These are phyloP conservation scores for Linum tenue DNA, from an alignment of 345 rosid genomes.

Conservation along the genomic window DNA sequence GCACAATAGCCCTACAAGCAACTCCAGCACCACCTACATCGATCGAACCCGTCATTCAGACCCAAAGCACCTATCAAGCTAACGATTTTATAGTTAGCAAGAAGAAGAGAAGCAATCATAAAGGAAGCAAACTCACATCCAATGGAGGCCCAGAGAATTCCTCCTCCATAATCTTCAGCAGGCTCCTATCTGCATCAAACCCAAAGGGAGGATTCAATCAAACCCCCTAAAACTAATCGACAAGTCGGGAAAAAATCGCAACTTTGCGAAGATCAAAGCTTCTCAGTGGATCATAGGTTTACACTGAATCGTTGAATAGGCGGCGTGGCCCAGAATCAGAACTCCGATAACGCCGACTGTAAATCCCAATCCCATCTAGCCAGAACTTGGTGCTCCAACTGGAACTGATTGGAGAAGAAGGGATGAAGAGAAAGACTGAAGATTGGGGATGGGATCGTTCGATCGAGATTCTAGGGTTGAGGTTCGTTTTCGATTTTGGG, in stretches of 20 bases:
- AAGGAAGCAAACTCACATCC: slow-evolving; percentile 34
- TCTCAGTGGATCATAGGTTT: background rate
- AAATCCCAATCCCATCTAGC: slow-evolving; percentile 53
- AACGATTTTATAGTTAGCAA: background rate
- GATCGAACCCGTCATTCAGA: background rate
- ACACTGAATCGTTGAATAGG: slow-evolving; percentile 89
- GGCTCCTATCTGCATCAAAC: slow-evolving; percentile 57
- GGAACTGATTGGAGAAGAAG: too few relatives aligned
- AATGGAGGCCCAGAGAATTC: slow-evolving; percentile 75
- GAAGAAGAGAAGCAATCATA: background rate
- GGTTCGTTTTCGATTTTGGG: too few relatives aligned
- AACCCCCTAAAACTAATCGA: background rate
- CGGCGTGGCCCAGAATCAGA: slow-evolving; percentile 71
- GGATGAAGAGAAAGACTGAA: too few relatives aligned
- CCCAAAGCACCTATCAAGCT: background rate
- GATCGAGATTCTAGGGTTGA: too few relatives aligned
- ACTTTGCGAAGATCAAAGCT: background rate
- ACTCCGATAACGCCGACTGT: slow-evolving; percentile 53
- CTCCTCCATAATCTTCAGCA: slow-evolving; percentile 88
- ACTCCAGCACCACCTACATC: slow-evolving; percentile 61
- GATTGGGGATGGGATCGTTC: too few relatives aligned
- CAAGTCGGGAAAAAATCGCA: background rate
- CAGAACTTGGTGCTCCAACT: too few relatives aligned
- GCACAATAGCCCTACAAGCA: slow-evolving; percentile 60
- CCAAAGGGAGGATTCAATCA: slow-evolving; percentile 8